Conservation (phyloP, 345 rosid species). For the Eucalyptus curtisii region DNA sequence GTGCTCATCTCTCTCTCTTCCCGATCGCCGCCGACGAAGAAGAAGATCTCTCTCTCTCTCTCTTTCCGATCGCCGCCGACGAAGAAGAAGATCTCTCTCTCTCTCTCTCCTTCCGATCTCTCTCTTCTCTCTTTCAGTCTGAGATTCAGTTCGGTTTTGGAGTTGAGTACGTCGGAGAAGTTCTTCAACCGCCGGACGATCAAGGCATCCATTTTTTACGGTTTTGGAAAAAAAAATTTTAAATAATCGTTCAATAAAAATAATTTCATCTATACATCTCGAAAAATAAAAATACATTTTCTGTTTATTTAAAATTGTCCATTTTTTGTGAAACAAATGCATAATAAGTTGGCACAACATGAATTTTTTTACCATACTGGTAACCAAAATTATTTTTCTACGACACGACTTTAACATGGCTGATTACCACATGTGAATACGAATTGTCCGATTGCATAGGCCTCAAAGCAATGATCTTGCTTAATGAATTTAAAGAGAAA, state of each 20-base stretch:
- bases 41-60: neutral
- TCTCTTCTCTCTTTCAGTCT: too few species aligned
- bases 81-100: too few species aligned
- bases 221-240: too few species aligned
- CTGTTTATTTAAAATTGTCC: accelerated
- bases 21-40: neutral
- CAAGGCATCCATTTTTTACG: neutral
- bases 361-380: too few species aligned
- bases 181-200: neutral
- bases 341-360: accelerated
- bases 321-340: too few species aligned
- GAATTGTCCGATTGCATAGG: accelerated
- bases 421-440: accelerated
- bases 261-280: too few species aligned
- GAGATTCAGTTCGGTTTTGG: neutral
- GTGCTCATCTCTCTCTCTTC: conserved; percentile 36
- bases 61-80: neutral
- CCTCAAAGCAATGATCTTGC: neutral
- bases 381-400: neutral
- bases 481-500: neutral
- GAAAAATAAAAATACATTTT: too few species aligned
- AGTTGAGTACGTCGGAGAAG: neutral
- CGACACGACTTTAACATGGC: accelerated
- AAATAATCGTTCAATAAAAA: too few species aligned
- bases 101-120: too few species aligned